Conservation (phyloP, 768 basidiomycete genomes). For the Peribolospora kevripleyi region DNA sequence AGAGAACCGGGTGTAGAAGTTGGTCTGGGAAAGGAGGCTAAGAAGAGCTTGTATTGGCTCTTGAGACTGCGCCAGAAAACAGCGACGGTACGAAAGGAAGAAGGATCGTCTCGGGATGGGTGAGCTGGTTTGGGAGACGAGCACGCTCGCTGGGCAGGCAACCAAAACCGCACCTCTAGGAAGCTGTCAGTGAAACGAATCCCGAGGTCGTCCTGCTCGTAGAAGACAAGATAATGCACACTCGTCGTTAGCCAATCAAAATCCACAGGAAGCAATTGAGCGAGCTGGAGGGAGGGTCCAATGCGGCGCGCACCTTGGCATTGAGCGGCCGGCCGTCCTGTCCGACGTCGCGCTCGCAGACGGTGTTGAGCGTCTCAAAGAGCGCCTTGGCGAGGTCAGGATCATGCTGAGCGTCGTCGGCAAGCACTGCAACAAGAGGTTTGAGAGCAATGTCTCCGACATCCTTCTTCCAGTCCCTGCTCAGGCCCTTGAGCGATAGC, state of each 20-base stretch:
- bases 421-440: conserved; percentile 54
- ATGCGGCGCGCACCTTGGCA: neutral
- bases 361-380: conserved; percentile 59
- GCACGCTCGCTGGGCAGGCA: neutral
- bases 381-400: conserved; percentile 76
- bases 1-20: conserved; percentile 66
- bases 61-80: conserved; percentile 21
- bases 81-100: neutral
- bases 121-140: neutral
- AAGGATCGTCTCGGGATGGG: neutral
- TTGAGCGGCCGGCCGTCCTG: conserved; percentile 11
- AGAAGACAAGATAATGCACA: too few relatives aligned
- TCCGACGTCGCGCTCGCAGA: conserved; percentile 47
- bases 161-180: too few relatives aligned
- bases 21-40: conserved; percentile 42
- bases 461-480: conserved; percentile 69
- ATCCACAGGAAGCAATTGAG: neutral
- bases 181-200: too few relatives aligned
- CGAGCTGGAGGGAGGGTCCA: neutral
- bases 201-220: too few relatives aligned
- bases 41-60: conserved; percentile 52
- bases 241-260: too few relatives aligned
- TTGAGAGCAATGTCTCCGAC: conserved; percentile 54
- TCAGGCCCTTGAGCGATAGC: conserved; percentile 74
- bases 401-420: conserved; percentile 74